Percentiles rank a stretch among this genome's conserved stretches.
Conservation (phyloP, 768 basidiomycete species). For the Boletus pseudopeckii region DNA sequence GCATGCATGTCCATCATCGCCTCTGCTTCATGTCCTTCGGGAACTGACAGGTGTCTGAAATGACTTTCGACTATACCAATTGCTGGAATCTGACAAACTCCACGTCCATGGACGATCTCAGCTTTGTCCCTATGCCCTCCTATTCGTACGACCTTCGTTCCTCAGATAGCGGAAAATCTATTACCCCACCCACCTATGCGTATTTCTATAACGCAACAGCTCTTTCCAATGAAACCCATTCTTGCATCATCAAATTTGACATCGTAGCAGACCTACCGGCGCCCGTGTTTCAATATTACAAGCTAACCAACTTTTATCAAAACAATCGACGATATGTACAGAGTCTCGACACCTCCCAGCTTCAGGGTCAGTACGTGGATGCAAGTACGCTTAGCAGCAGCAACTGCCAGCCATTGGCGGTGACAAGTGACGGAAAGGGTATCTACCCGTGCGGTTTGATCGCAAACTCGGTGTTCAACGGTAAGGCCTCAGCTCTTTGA, state of each 20-base stretch:
- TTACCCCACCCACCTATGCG: slow-evolving; percentile 65
- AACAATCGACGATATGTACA: slow-evolving; percentile 98
- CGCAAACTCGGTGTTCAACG: slow-evolving; percentile 96
- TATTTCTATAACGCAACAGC: slow-evolving; percentile 55
- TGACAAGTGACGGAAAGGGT: slow-evolving; percentile 43
- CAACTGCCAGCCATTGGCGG: slow-evolving; percentile 88
- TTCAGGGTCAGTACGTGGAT: slow-evolving; percentile 67
- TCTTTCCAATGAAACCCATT: slow-evolving; percentile 43
- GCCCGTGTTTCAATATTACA: slow-evolving; percentile 92
- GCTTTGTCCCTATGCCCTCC: slow-evolving; percentile 56
- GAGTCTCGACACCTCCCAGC: slow-evolving; percentile 80
- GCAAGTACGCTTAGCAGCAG: slow-evolving; percentile 51
- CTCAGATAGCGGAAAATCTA: slow-evolving; percentile 47
- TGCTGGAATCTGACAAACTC: slow-evolving; percentile 65
- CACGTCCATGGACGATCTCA: slow-evolving; percentile 30
- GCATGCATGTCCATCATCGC: neutral
- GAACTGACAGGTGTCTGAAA: slow-evolving; percentile 73
- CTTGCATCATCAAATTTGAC: slow-evolving; percentile 81
- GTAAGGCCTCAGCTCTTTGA: slow-evolving; percentile 37
- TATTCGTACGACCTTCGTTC: slow-evolving; percentile 62
- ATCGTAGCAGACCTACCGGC: slow-evolving; percentile 72
- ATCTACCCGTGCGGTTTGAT: slow-evolving; percentile 97
- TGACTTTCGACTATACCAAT: slow-evolving; percentile 92
- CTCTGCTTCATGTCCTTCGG: neutral
- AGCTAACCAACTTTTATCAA: slow-evolving; percentile 94